A percentile compares a stretch with the other conserved stretches of the same genome.
These are phyloP conservation scores for Kalmusia sp. DNA, from an alignment of 2,329 filamentous ascomycete species.

Conservation along the genomic window DNA sequence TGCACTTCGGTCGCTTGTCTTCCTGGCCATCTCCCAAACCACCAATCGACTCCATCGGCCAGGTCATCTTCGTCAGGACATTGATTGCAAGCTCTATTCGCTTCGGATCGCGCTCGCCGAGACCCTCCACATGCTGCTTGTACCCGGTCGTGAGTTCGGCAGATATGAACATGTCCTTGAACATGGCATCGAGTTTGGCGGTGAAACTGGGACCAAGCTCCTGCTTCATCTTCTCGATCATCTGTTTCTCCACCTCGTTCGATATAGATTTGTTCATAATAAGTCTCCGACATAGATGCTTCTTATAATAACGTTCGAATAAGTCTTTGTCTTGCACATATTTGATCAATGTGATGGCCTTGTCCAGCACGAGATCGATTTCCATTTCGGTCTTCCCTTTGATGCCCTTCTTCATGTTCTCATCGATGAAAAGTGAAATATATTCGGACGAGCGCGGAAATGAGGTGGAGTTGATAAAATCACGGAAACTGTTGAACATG, in stretches of 20 bases:
- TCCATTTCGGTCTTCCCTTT: slow-evolving; percentile 91
- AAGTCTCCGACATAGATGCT: slow-evolving; percentile 87
- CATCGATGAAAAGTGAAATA: slow-evolving; percentile 95
- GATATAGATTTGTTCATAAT: slow-evolving; percentile 89
- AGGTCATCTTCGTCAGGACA: slow-evolving; percentile 91
- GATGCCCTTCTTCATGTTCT: slow-evolving; percentile 92
- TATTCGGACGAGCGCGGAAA: slow-evolving; percentile 87
- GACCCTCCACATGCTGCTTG: slow-evolving; percentile 70
- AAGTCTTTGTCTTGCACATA: slow-evolving; percentile 92
- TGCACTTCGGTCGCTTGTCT: slow-evolving; percentile 61
- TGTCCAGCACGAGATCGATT: slow-evolving; percentile 83
- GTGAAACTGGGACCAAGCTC: slow-evolving; percentile 96
- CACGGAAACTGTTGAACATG: slow-evolving; percentile 84
- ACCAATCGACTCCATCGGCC: slow-evolving; percentile 88
- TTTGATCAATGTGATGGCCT: slow-evolving; percentile 84
- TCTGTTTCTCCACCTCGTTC: slow-evolving; percentile 90
- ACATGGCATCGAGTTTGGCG: slow-evolving; percentile 93
- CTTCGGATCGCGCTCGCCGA: slow-evolving; percentile 63
- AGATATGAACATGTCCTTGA: slow-evolving; percentile 92
- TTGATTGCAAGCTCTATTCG: slow-evolving; percentile 82
- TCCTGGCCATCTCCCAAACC: slow-evolving; percentile 61
- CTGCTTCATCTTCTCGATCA: slow-evolving; percentile 96
- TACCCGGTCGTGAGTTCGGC: slow-evolving; percentile 82
- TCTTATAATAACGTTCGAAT: slow-evolving; percentile 98
- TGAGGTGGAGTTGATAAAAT: slow-evolving; percentile 81